phyloP scores from a whole-genome alignment of 225 moss, liverwort and hornwort species.

The Climacium dendroides region DNA sequence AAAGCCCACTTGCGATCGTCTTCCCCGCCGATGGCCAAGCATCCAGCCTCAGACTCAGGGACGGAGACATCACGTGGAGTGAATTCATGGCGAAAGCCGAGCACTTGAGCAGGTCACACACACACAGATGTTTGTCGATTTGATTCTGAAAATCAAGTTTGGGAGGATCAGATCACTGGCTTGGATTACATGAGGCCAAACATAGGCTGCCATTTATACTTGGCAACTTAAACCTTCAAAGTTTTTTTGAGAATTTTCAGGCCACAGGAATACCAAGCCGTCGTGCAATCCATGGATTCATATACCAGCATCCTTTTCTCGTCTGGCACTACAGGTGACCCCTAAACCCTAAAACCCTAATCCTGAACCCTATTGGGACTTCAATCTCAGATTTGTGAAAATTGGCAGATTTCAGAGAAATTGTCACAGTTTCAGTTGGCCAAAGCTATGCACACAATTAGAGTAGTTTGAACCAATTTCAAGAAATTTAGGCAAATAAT shows the following conservation, averaged over 20 bases:
- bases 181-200: not conserved
- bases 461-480: not conserved
- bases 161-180: not conserved
- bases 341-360: not conserved
- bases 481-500: too few species aligned
- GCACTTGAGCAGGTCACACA: slow-evolving; percentile 42
- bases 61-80: slow-evolving; percentile 72
- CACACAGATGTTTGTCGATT: not conserved
- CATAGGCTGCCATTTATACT: not conserved
- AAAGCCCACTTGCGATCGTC: slow-evolving; percentile 57
- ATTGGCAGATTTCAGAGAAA: not conserved
- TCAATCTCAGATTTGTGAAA: not conserved
- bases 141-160: not conserved
- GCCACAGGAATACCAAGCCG: slow-evolving; percentile 58
- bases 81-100: slow-evolving; percentile 44
- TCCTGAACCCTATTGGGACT: not conserved
- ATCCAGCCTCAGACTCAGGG: slow-evolving; percentile 33
- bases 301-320: slow-evolving; percentile 78
- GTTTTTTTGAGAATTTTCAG: slow-evolving; percentile 9
- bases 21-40: slow-evolving; percentile 47
- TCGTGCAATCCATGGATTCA: slow-evolving; percentile 47
- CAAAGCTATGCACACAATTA: not conserved
- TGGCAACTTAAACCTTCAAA: too few species aligned
- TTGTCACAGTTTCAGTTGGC: not conserved
- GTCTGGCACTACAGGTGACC: slow-evolving; percentile 79